These are phyloP conservation scores for Penicillium flavigenum DNA, from an alignment of 495 filamentous ascomycete species.

Conservation along the genomic window DNA sequence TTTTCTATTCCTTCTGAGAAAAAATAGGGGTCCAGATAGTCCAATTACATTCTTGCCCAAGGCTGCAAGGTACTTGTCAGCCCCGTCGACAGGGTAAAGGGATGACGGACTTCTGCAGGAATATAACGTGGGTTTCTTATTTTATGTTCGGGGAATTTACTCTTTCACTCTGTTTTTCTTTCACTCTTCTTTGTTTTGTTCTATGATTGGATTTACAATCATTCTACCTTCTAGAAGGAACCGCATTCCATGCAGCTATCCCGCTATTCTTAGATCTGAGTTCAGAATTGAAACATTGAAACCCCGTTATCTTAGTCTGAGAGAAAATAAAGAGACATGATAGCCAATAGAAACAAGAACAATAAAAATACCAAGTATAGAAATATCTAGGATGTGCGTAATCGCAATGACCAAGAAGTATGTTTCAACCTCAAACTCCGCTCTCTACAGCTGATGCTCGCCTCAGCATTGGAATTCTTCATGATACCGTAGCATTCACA, in stretches of 20 bases:
- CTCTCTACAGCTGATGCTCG: background rate
- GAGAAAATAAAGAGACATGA: background rate
- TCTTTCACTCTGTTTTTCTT: background rate
- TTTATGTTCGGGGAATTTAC: constrained; percentile 16
- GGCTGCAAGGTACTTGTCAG: constrained; percentile 8
- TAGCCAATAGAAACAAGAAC: background rate
- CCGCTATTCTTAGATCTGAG: constrained; percentile 14
- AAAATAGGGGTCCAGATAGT: background rate
- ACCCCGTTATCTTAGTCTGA: background rate
- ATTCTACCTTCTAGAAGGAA: constrained; percentile 11
- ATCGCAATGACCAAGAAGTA: constrained; percentile 4
- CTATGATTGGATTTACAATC: background rate
- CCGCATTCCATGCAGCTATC: constrained; percentile 1
- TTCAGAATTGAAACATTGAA: background rate
- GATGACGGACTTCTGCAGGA: constrained; percentile 15
- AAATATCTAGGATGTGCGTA: background rate
- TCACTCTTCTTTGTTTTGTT: background rate
- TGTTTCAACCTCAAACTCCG: constrained; percentile 19
- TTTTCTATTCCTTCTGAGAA: background rate
- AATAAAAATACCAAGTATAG: background rate
- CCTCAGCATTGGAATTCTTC: background rate
- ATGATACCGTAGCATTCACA: constrained; percentile 9
- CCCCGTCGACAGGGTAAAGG: background rate
- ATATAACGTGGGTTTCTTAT: constrained; percentile 31
- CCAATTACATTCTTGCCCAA: background rate